Conservation (phyloP, 148 eudicot species). For the Heliamphora exappendiculata region DNA sequence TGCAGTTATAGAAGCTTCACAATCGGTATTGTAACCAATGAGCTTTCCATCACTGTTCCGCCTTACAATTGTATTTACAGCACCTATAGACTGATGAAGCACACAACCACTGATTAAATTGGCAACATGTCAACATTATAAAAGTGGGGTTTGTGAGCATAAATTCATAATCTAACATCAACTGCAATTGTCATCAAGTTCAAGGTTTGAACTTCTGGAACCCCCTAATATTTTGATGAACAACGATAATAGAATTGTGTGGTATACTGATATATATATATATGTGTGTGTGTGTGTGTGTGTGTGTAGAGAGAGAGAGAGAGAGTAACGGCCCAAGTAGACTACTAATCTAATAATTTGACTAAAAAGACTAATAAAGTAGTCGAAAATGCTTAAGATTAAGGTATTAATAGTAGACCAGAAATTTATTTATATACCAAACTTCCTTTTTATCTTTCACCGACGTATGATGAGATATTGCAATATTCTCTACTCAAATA, state of each 20-base stretch:
- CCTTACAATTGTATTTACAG: constrained; percentile 45
- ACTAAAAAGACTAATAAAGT: no score
- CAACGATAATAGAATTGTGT: neutral
- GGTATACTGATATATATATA: neutral
- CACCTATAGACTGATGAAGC: constrained; percentile 41
- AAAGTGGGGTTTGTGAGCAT: neutral
- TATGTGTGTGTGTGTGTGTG: no score
- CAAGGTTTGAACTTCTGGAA: neutral
- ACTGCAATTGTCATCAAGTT: neutral
- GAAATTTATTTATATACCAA: no score
- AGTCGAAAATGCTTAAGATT: no score
- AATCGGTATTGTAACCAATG: constrained; percentile 47
- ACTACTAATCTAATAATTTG: no score
- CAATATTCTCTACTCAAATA: no score
- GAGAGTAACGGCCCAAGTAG: no score
- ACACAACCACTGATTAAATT: constrained; percentile 14
- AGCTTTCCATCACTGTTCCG: constrained; percentile 38
- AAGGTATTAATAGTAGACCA: no score
- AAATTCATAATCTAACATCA: neutral
- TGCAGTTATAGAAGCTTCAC: constrained; percentile 46
- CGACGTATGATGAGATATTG: no score
- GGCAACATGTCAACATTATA: neutral
- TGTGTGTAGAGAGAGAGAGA: no score
- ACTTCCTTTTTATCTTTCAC: no score
- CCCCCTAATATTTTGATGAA: neutral